Evolutionary conservation across 768 basidiomycete species (phyloP), one percentile per base, ranked within the genome.

Genomic region (Stropharia rugosoannulata): DNA sequence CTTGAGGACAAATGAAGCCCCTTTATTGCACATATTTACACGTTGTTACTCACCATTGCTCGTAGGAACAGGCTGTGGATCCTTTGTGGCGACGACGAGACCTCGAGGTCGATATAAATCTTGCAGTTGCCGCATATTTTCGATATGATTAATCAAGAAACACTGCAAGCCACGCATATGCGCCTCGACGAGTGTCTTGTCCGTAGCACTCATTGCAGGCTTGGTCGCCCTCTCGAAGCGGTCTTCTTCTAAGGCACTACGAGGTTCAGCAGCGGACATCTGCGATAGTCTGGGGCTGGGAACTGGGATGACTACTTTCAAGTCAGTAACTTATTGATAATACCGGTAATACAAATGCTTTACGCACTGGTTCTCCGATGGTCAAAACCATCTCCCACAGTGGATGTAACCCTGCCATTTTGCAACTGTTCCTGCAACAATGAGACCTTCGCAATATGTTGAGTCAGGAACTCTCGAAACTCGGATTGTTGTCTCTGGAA

Each of bases 101-200:
- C 19, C 35, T 11, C 41, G 32, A 10, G 51, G 18, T 19, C 55
- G 49, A 12, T 66, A 44, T 15, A 60, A 32, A 19, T 62, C 55
- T 44, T 69, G 70, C 16, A 73, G 64, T 5, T 40, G 47, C 10
- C 58, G 65, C 5, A 73, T 59, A 50, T 67, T 69, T 19, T 66
- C 59, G 11, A 64, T 59, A 40, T 73, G 68, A 2, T 58, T 47
- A 8, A 58, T 49, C 19, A 73, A 57, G 59, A 73, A 73, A 1
- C 59, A 50, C 27, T 67, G 60, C 25, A 73, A 46, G 19, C 18
- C 25, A 25, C 22, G 45, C 25, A 55, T 27, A 49, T 55, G 54
- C 2, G 35, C 38, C 15, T 48, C 39, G 9, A 39, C 18, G 10
- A 45, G 54, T 10, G 45, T 22, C 6, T 47, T 55, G 6, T 41